Base-by-base conservation (phyloP, 1,284 basidiomycete genomes). In the Cryptococcus sp. region DNA sequence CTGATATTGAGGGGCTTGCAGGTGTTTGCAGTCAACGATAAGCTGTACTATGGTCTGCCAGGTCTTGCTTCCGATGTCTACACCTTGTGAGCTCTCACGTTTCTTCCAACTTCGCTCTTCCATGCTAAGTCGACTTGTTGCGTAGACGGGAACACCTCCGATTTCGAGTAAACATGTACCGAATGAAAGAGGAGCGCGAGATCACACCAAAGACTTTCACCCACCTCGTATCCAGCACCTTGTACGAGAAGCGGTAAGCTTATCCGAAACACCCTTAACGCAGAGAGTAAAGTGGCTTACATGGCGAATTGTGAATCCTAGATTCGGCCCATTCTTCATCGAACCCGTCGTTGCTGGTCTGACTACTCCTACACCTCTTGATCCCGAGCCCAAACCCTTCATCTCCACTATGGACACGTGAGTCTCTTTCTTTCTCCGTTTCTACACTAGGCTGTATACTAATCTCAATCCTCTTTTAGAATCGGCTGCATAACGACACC, bases 141-240 rank as follows among this genome's bases (percentile, higher is more conserved):
- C 52, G 17, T 65, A 93, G 91, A 65, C 87, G 86, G 65, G 92
- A 97, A 78, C 85, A 87, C 54, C 88, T 97, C 72, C 87, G 96
- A 56, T 96, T 91, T 81, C 85, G 94, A 61, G 88, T 96, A 58
- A 99, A 99, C 82, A 96, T 99, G 91, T 99, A 98, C 81, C 91
- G 91, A 50, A 97, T 99, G 85, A 99, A 99, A 81, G 96, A 99
- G 78, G 95, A 98, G 76, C 86, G 96, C 60, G 89, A 94, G 70
- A 97, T 99, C 72, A 88, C 93, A 68, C 96, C 96, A 48, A 88
- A 94, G 81, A 93, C 93, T 8, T 98, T 99, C 79, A 90, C 93
- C 23, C 91, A 95, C 73, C 87, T 99, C 64, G 89, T 98, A 63
- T 94, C 91, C 54, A 94, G 91, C 55, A 96, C 95, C n/a, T 84